These are phyloP conservation scores for Botrytis fragariae DNA, from an alignment of 2,329 filamentous ascomycete genomes.

Conservation along the genomic window DNA sequence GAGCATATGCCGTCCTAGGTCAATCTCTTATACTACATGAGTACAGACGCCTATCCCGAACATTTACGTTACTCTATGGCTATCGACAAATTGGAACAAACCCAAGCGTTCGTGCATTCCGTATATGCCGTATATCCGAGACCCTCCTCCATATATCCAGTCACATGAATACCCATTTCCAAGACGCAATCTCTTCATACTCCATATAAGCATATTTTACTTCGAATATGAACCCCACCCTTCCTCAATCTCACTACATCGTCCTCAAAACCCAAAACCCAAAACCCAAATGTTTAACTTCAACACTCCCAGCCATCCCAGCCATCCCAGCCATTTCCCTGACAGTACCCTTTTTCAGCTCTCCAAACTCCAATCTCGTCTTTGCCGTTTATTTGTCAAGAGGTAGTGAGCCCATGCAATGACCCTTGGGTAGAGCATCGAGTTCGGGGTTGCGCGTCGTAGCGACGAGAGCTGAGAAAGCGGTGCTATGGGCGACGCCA, in stretches of 20 bases:
- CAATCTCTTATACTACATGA: background rate
- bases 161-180: background rate
- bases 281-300: background rate
- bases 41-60: background rate
- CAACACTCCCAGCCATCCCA: background rate
- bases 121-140: background rate
- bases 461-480: constrained; percentile 25
- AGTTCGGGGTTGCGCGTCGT: constrained; percentile 19
- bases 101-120: background rate
- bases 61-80: too few relatives aligned
- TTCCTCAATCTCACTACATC: background rate
- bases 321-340: background rate
- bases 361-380: background rate
- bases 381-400: background rate
- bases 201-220: too few relatives aligned
- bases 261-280: background rate
- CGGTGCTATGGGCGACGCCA: constrained; percentile 19
- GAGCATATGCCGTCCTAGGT: background rate
- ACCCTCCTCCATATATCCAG: too few relatives aligned
- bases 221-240: background rate
- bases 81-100: background rate
- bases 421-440: background rate
- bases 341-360: background rate
- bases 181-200: background rate
- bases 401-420: constrained; percentile 12